Conservation (phyloP, 106 monocot species). For the Phalaenopsis equestris region DNA sequence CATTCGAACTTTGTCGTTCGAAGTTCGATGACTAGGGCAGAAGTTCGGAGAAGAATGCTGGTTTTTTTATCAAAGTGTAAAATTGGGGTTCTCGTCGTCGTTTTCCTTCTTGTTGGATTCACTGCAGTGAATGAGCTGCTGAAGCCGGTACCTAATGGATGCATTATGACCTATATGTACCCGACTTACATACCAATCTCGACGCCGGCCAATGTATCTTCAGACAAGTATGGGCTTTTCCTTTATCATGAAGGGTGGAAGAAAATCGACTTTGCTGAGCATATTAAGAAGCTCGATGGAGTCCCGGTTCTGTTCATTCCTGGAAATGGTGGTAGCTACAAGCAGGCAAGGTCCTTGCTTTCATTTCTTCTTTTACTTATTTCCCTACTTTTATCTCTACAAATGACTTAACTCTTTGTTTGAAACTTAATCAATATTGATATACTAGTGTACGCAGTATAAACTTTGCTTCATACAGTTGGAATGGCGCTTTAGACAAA, state of each 20-base stretch:
- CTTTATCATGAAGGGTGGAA: constrained; percentile 99
- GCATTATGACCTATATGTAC: constrained; percentile 97
- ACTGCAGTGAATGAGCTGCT: constrained; percentile 53
- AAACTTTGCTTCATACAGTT: not conserved
- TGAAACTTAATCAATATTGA: not conserved
- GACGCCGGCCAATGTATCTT: constrained; percentile 45
- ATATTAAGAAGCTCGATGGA: constrained; percentile 62
- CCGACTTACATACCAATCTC: constrained; percentile 88
- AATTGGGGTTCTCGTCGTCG: constrained; percentile 31
- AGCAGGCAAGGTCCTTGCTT: constrained; percentile 49
- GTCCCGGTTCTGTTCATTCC: constrained; percentile 92
- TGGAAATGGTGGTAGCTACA: constrained; percentile 97
- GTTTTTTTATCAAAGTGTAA: constrained; percentile 37
- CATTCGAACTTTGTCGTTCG: not conserved
- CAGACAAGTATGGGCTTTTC: constrained; percentile 75
- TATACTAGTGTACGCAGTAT: not conserved
- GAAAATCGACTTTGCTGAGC: constrained; percentile 81
- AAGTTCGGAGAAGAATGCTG: constrained; percentile 12
- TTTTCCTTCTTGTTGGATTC: constrained; percentile 29
- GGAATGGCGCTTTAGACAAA: not conserved
- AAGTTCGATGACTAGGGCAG: not conserved
- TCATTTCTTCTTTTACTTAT: not conserved
- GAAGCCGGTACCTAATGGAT: constrained; percentile 66
- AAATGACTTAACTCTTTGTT: not conserved
- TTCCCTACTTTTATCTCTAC: not conserved